These are phyloP conservation scores for Penstemon newberryi DNA, from an alignment of 257 asterid genomes.

Conservation along the genomic window DNA sequence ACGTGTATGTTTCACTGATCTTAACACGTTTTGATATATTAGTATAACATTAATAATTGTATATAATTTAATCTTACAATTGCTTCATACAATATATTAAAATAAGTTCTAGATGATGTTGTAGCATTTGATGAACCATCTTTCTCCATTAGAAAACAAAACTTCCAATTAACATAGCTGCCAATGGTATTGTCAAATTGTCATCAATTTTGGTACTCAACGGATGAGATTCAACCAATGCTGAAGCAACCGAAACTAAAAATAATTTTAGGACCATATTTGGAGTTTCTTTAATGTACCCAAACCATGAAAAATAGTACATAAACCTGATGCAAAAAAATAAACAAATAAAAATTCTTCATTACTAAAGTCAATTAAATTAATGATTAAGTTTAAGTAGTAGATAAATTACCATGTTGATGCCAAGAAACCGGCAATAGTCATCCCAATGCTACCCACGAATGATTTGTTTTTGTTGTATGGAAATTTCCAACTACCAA, in stretches of 20 bases:
- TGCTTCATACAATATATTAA: too few species aligned
- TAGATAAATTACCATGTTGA: constrained; percentile 46
- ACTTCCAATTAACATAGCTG: constrained; percentile 43
- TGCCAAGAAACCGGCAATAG: constrained; percentile 45
- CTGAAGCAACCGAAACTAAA: constrained; percentile 40
- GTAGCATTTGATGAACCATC: too few species aligned
- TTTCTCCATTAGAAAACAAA: constrained; percentile 26
- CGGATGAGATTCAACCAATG: constrained; percentile 62
- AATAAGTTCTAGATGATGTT: too few species aligned
- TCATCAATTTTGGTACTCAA: constrained; percentile 48
- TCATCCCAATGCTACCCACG: constrained; percentile 56
- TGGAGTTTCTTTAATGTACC: constrained; percentile 43
- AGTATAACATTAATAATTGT: too few species aligned
- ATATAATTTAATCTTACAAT: too few species aligned
- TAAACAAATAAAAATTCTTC: neutral
- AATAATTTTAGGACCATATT: constrained; percentile 45
- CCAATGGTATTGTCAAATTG: constrained; percentile 59
- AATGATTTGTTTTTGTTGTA: constrained; percentile 52
- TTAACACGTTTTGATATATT: too few species aligned
- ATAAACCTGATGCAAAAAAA: constrained; percentile 37
- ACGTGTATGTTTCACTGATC: too few species aligned
- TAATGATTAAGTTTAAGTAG: neutral
- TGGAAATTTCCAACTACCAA: constrained; percentile 52
- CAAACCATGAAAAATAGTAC: constrained; percentile 53
- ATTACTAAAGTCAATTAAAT: neutral